Conservation (phyloP, 1,284 basidiomycete species). For the Heterobasidion occidentale region DNA sequence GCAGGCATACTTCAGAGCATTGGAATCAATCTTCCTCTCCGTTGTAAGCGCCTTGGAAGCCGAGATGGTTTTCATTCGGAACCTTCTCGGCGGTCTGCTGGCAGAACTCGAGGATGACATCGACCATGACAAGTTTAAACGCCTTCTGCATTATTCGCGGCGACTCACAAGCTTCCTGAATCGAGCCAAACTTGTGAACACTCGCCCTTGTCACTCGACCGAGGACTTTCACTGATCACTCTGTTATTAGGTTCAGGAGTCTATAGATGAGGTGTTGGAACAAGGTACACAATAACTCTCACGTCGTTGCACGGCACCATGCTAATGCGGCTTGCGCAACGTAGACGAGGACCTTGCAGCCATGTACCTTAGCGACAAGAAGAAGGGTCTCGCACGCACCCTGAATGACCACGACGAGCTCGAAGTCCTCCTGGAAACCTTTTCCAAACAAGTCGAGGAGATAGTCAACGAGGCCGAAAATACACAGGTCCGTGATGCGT, state of each 20-base stretch:
- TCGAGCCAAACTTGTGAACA: constrained; percentile 66
- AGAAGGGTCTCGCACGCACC: constrained; percentile 45
- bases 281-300: constrained; percentile 49
- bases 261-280: constrained; percentile 83
- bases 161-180: constrained; percentile 84
- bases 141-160: constrained; percentile 84
- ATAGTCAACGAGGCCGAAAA: constrained; percentile 90
- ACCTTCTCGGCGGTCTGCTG: constrained; percentile 82
- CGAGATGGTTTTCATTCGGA: constrained; percentile 86
- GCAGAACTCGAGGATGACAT: constrained; percentile 91
- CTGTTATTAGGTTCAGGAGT: constrained; percentile 67
- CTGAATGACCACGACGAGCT: constrained; percentile 86
- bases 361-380: constrained; percentile 87
- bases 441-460: constrained; percentile 94
- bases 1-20: constrained; percentile 46
- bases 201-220: not conserved
- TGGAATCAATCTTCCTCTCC: constrained; percentile 86
- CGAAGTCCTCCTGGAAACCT: constrained; percentile 89
- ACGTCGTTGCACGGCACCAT: not conserved
- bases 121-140: constrained; percentile 86
- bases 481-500: constrained; percentile 54
- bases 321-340: not conserved
- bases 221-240: constrained; percentile 3
- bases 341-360: constrained; percentile 87
- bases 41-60: constrained; percentile 87